Evolutionary conservation across 441 rosid genomes (phyloP), one percentile per base, ranked within the genome.

Genomic region (Flueggea neowawraea): DNA sequence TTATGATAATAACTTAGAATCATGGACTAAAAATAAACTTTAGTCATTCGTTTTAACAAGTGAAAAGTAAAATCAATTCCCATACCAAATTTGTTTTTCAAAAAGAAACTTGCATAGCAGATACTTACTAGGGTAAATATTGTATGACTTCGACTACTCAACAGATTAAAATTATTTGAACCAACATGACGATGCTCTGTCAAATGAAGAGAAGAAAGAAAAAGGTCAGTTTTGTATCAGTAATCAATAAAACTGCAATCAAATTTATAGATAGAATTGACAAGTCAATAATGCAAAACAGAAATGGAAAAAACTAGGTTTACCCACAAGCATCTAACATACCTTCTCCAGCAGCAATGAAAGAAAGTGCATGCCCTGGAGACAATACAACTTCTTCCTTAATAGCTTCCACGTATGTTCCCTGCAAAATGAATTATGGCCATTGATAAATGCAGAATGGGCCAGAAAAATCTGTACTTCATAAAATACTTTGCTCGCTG

Each of bases 341-440:
- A 96, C 99, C 99, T 86, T 96, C 99, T 55, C 99, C 99, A 44
- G 98, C 97, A 61, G 99, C 96, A 80, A 96, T 90, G 74, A 96
- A 96, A 60, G 99, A 96, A 70, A 96, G 84, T 32, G 85, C 99
- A 68, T 93, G 99, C 58, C 99, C 99, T 36, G 99, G 98, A 79
- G 98, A 96, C 74, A 96, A 77, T 57, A 96, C 96, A 61, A 96
- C 99, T 82, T 96, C 98, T 85, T 96, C 99, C 77, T 96, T 96
- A 70, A 96, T 84, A 59, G 97, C 98, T 81, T 95, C 99, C 55
- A 95, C 99, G 28, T 95, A 95, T 54, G 99, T 95, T 33, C 99
- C 99, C 99, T 92, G 75, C 28, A 73, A 74, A 66, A 63, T 31
- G 54, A 13, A 55, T 53, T 49, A 39, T 17, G 59, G 50, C 12